Base-by-base conservation (phyloP, 176 grass and related monocot species). In the Musa beccarii region DNA sequence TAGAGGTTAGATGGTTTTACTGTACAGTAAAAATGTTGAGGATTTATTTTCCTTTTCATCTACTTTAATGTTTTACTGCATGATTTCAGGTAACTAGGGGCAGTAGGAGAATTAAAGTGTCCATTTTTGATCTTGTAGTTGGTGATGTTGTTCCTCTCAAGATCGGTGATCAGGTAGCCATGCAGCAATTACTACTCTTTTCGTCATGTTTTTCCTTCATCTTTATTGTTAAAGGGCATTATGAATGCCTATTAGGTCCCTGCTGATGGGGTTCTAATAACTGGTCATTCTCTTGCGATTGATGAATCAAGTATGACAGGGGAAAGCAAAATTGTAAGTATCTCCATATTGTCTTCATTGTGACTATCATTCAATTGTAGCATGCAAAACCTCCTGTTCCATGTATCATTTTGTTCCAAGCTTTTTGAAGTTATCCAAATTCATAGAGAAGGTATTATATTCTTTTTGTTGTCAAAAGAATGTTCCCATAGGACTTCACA, bases 291-390 rank as follows among this genome's bases (percentile, higher is more conserved):
- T 63, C 89, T 98, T 73, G 87, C 95, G 11, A 86, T 98, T 71
- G 95, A 98, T 43, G 95, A 98, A 81, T 93, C 95, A n/a, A 91
- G 90, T 79, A 93, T 98, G 95, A 98, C 95, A 0, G 95, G 95
- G 29, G 95, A 98, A 80, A 98, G 95, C 75, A 94, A 93, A 87
- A 83, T 98, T 2, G 95, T 98, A 77, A 93, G 86, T 87, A 69
- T 57, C 54, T 49, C 81, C 9, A 55, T 29, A 54, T 25, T 19
- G 26, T 76, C 66, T 34, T 9, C 29, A 53, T 54, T 17, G 15
- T 15, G 57, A 19, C 20, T 9, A 17, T 7, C 15, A 15, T n/a
- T 62, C 6, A 21, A n/a, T 62, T 43, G 34, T 43, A 43, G 34
- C 34, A 43, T 43, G 4, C 34, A 43, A 43, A 43, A 6, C 34